Conservation (phyloP, 352 stramenopile genomes). For the Pythium pyrilobum region DNA sequence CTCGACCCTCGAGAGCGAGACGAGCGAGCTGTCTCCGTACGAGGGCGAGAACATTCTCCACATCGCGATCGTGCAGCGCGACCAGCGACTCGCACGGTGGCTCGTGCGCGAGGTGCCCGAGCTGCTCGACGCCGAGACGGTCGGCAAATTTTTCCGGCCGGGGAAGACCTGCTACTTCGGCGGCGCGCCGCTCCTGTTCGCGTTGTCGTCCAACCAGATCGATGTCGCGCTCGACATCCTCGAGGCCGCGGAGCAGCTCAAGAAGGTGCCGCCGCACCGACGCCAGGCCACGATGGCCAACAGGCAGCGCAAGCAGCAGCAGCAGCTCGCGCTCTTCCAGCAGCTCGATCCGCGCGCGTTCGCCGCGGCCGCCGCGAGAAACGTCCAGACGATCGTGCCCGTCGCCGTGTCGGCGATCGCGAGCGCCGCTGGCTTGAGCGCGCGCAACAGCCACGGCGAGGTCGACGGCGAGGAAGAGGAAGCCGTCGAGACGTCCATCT, state of each 20-base stretch:
- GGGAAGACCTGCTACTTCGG: conserved; percentile 60
- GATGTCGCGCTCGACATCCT: conserved; percentile 36
- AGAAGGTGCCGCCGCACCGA: conserved; percentile 1
- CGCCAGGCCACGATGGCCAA: background rate
- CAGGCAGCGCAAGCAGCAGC: background rate
- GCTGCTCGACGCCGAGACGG: conserved; percentile 38
- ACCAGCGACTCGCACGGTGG: conserved; percentile 32
- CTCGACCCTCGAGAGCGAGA: conserved; percentile 15
- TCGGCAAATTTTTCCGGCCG: conserved; percentile 45
- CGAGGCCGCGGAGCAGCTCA: conserved; percentile 22
- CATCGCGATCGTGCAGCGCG: conserved; percentile 55
- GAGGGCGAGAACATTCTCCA: conserved; percentile 63
- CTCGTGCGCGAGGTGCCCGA: conserved; percentile 31
- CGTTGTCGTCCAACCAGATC: conserved; percentile 49
- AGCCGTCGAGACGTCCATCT: conserved; percentile 29
- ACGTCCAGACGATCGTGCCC: conserved; percentile 6
- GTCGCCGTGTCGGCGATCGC: background rate
- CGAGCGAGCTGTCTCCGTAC: conserved; percentile 35
- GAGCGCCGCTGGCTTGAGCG: background rate
- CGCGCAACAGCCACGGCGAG: background rate
- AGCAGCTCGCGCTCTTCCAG: conserved; percentile 8
- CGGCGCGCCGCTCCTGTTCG: conserved; percentile 49
- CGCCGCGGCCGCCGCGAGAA: background rate
- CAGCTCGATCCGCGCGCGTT: conserved; percentile 8
- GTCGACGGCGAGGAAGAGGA: background rate